Conservation (phyloP, 768 basidiomycete species). For the Lentinula edodes region DNA sequence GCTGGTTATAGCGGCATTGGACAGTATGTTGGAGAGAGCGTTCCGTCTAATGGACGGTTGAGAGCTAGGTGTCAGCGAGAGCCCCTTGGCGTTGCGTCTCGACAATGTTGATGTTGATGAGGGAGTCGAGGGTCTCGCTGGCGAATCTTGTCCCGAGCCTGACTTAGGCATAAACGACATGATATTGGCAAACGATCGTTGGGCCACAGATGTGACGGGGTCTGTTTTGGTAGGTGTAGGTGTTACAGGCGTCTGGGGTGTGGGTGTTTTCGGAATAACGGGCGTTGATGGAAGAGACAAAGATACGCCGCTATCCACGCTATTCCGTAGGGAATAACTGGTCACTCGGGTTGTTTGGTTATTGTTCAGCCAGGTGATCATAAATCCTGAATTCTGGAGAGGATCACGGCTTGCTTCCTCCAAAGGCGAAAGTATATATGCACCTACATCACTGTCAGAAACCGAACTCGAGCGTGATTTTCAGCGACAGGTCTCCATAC, state of each 20-base stretch:
- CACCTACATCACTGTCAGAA: slow-evolving; percentile 45
- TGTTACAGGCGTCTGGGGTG: not conserved
- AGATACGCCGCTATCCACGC: slow-evolving; percentile 24
- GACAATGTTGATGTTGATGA: not conserved
- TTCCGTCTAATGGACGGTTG: slow-evolving; percentile 1
- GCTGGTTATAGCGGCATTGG: not conserved
- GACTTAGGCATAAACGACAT: not conserved
- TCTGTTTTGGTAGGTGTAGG: not conserved
- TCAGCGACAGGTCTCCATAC: slow-evolving; percentile 26
- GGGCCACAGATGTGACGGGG: not conserved
- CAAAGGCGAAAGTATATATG: slow-evolving; percentile 90
- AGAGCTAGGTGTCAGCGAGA: slow-evolving; percentile 29
- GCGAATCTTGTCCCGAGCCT: not conserved
- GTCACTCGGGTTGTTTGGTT: slow-evolving; percentile 71
- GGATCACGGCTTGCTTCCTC: slow-evolving; percentile 90
- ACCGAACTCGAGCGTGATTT: not conserved
- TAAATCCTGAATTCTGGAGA: slow-evolving; percentile 83
- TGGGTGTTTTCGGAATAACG: not conserved
- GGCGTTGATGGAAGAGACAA: not conserved
- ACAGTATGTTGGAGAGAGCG: slow-evolving; percentile 3
- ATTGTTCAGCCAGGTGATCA: slow-evolving; percentile 70
- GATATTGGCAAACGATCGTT: slow-evolving; percentile 1
- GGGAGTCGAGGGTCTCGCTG: not conserved
- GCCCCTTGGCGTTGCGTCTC: not conserved
- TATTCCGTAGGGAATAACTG: slow-evolving; percentile 84